phyloP scores from a whole-genome alignment of 2,329 filamentous ascomycete genomes.

The Fusarium hainanense region DNA sequence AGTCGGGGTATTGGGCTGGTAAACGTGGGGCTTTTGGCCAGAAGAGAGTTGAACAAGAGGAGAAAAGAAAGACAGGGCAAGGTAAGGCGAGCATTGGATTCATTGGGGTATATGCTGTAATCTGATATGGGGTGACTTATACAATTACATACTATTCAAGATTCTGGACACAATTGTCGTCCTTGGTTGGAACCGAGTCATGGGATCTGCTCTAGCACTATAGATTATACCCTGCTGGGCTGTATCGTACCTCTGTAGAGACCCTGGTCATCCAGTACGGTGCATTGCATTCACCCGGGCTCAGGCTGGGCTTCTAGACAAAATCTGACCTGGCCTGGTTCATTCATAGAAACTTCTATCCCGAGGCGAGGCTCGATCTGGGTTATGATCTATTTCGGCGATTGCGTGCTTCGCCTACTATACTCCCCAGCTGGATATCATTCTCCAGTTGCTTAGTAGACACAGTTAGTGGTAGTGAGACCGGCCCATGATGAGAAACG shows the following conservation, averaged over 20 bases:
- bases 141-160: conserved; percentile 29
- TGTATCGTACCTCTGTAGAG: not conserved
- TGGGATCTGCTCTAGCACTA: conserved; percentile 32
- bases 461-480: not conserved
- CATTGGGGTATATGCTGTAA: conserved; percentile 16
- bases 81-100: conserved; percentile 14
- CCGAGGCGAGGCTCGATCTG: not conserved
- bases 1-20: conserved; percentile 33
- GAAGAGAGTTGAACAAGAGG: not conserved
- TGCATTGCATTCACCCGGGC: not conserved
- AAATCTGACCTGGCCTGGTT: not conserved
- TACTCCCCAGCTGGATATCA: not conserved
- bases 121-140: conserved; percentile 28
- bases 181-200: conserved; percentile 36
- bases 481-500: not conserved
- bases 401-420: not conserved
- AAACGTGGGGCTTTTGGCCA: conserved; percentile 25
- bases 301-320: not conserved
- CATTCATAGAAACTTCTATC: conserved; percentile 1
- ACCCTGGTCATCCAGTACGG: not conserved
- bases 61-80: not conserved
- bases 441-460: not conserved
- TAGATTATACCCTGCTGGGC: conserved; percentile 3
- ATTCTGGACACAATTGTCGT: conserved; percentile 17
- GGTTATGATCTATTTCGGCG: not conserved